A percentile compares a stretch with the other conserved stretches of the same genome.
These are phyloP conservation scores for Tetrapisispora nanseiensis DNA, from an alignment of 805 yeast species.

Conservation along the genomic window DNA sequence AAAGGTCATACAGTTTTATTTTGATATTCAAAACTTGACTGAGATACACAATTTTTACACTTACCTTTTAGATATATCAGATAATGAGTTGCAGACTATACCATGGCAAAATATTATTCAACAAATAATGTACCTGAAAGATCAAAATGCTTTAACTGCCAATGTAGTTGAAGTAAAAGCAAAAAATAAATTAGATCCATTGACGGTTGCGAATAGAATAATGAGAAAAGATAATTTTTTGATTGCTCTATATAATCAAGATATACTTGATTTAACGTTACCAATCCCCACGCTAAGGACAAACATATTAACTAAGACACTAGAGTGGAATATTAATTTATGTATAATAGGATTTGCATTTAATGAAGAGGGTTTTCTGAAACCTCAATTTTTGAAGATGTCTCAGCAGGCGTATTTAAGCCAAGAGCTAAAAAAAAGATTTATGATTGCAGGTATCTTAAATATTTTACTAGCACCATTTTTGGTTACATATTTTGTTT, in stretches of 20 bases:
- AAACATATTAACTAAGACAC: slow-evolving; percentile 60
- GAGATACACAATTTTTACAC: slow-evolving; percentile 74
- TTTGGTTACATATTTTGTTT: slow-evolving; percentile 68
- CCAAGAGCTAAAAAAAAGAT: slow-evolving; percentile 64
- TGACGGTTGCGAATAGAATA: slow-evolving; percentile 87
- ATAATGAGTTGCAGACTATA: slow-evolving; percentile 82
- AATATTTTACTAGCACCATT: slow-evolving; percentile 80
- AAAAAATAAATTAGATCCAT: slow-evolving; percentile 75
- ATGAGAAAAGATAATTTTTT: slow-evolving; percentile 93
- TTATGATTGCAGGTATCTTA: slow-evolving; percentile 78
- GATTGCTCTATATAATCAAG: slow-evolving; percentile 79
- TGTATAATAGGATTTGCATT: slow-evolving; percentile 83
- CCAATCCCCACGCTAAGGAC: slow-evolving; percentile 39
- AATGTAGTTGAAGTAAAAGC: slow-evolving; percentile 51
- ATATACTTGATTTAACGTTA: slow-evolving; percentile 57
- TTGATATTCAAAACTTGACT: slow-evolving; percentile 54
- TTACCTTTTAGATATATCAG: slow-evolving; percentile 59
- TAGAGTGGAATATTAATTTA: slow-evolving; percentile 89
- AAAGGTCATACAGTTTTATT: slow-evolving; percentile 44
- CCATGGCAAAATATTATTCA: slow-evolving; percentile 85
- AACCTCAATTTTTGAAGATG: slow-evolving; percentile 60
- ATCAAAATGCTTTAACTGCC: slow-evolving; percentile 58
- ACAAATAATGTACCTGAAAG: slow-evolving; percentile 61
- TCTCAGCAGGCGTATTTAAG: slow-evolving; percentile 56
- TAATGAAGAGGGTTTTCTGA: slow-evolving; percentile 72